Percentiles rank a stretch among this genome's conserved stretches.
These are phyloP conservation scores for Amesomyces nigricolor DNA, from an alignment of 2,329 filamentous ascomycete genomes.

Conservation along the genomic window DNA sequence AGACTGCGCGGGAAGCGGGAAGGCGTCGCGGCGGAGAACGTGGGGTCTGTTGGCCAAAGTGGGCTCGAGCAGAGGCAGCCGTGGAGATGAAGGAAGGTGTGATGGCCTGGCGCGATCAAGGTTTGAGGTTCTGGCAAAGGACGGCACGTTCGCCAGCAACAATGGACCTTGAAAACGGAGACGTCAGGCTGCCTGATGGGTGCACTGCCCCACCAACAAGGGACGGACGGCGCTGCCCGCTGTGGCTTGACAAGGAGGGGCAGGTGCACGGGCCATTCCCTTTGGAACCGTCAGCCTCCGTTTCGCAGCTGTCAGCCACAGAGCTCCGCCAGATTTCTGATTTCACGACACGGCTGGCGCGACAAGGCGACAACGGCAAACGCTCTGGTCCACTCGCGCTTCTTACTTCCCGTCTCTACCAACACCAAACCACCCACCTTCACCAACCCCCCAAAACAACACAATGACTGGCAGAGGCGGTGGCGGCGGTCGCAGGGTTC, in stretches of 20 bases:
- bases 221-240: background rate
- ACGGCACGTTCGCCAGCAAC: conserved; percentile 5
- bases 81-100: conserved; percentile 9
- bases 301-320: conserved; percentile 3
- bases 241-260: conserved; percentile 19
- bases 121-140: conserved; percentile 7
- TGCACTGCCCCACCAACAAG: conserved; percentile 17
- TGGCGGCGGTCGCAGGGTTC: conserved; percentile 54
- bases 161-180: conserved; percentile 8
- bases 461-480: conserved; percentile 56
- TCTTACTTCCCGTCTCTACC: background rate
- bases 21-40: background rate
- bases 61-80: background rate
- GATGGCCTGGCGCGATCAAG: conserved; percentile 7
- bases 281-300: background rate
- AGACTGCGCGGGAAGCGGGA: conserved; percentile 3
- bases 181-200: conserved; percentile 23
- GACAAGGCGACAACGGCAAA: conserved; percentile 6
- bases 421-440: conserved; percentile 1
- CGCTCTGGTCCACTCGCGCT: background rate
- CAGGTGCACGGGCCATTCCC: conserved; percentile 18
- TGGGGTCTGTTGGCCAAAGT: background rate
- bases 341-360: conserved; percentile 19
- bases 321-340: conserved; percentile 19
- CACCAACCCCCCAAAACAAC: conserved; percentile 10